phyloP scores from a whole-genome alignment of 371 early-diverging fungal species.

The Syncephalis plumigaleata region DNA sequence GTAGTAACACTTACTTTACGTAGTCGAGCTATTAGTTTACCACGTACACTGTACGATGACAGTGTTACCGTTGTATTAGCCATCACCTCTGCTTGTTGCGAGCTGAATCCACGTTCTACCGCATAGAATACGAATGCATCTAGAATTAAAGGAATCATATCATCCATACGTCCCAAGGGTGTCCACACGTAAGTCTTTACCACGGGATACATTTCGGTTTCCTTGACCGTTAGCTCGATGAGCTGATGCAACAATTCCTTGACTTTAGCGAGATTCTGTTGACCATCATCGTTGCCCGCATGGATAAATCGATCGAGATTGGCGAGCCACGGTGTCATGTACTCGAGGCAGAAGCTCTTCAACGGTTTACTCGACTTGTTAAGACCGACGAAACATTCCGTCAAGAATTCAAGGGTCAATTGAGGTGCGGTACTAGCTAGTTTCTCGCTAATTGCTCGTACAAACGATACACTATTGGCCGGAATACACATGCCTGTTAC shows the following conservation, averaged over 20 bases:
- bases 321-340: conserved; percentile 77
- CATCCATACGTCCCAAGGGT: conserved; percentile 58
- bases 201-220: conserved; percentile 67
- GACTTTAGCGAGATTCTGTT: conserved; percentile 34
- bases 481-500: conserved; percentile 69
- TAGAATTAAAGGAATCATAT: conserved; percentile 59
- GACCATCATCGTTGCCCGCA: conserved; percentile 14
- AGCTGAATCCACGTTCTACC: conserved; percentile 61
- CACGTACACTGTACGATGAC: conserved; percentile 63
- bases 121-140: conserved; percentile 65
- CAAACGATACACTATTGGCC: conserved; percentile 67
- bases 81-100: conserved; percentile 64
- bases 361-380: conserved; percentile 51
- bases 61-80: conserved; percentile 76
- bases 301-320: conserved; percentile 23
- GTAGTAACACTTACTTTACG: conserved; percentile 29
- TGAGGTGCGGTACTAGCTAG: conserved; percentile 57
- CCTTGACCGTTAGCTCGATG: conserved; percentile 69
- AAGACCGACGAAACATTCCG: conserved; percentile 75
- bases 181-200: conserved; percentile 80
- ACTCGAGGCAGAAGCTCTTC: conserved; percentile 72
- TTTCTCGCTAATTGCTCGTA: conserved; percentile 58
- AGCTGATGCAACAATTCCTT: conserved; percentile 56
- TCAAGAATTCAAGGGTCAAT: conserved; percentile 76
- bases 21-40: conserved; percentile 60